These are phyloP conservation scores for Hanseniaspora mollemarum DNA, from an alignment of 805 yeast genomes.

Conservation along the genomic window DNA sequence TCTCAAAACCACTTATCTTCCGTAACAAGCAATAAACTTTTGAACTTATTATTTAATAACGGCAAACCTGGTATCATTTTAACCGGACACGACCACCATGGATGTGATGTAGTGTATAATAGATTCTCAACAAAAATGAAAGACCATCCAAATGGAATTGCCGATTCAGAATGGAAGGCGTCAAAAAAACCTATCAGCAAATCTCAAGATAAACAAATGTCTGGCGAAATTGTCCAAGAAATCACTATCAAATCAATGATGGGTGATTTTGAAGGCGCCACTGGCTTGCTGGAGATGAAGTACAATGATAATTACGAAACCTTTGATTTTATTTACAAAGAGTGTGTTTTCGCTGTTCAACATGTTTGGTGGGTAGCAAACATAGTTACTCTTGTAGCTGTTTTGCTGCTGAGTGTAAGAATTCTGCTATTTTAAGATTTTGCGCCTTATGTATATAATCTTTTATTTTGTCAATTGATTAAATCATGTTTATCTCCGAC, in stretches of 20 bases:
- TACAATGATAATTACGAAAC: constrained; percentile 32
- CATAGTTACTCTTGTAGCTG: constrained; percentile 36
- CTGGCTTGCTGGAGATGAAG: constrained; percentile 73
- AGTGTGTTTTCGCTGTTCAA: constrained; percentile 77
- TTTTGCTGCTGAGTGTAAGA: constrained; percentile 24
- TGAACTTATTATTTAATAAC: constrained; percentile 60
- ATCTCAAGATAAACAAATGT: constrained; percentile 23
- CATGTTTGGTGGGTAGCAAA: constrained; percentile 94
- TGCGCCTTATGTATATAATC: too few species aligned
- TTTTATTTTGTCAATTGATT: too few species aligned
- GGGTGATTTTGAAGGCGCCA: constrained; percentile 90
- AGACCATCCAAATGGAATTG: constrained; percentile 24
- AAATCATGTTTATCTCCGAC: too few species aligned
- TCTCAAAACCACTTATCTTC: constrained; percentile 76
- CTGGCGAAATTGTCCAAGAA: constrained; percentile 40
- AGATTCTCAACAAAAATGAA: constrained; percentile 9
- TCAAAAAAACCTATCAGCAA: constrained; percentile 32
- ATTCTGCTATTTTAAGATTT: neutral
- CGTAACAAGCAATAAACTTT: constrained; percentile 53
- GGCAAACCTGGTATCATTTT: constrained; percentile 64
- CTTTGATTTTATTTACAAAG: constrained; percentile 59
- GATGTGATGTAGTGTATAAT: constrained; percentile 66
- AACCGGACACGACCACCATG: constrained; percentile 95
- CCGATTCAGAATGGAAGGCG: constrained; percentile 48
- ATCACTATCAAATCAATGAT: constrained; percentile 83